Evolutionary conservation across 129 eudicot genomes (phyloP).

Genomic region (Artemisia annua): DNA sequence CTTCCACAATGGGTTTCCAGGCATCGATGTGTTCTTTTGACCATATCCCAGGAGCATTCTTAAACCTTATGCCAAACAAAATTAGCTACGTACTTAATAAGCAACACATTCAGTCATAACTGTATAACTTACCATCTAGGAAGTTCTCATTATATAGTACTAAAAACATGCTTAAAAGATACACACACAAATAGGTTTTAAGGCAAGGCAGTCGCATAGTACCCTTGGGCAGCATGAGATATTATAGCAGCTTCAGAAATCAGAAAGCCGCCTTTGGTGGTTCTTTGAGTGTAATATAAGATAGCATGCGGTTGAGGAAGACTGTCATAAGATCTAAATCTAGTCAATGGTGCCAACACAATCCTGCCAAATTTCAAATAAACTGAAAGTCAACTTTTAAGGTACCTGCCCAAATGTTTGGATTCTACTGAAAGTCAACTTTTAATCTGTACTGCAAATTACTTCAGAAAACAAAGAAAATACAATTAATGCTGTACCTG

Average conservation of each 20-base stretch:
- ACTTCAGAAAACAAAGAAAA: background rate
- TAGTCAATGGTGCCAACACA: constrained; percentile 47
- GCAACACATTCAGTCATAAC: background rate
- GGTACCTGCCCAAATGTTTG: too few relatives aligned
- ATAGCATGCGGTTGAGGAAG: constrained; percentile 40
- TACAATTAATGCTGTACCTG: constrained; percentile 31
- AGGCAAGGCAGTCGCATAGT: background rate
- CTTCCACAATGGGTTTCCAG: constrained; percentile 55
- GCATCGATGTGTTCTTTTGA: constrained; percentile 52
- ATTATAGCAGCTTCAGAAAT: constrained; percentile 39
- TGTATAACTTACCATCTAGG: background rate
- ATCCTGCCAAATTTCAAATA: constrained; percentile 24
- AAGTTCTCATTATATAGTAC: too few relatives aligned
- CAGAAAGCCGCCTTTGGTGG: constrained; percentile 43
- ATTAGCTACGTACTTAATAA: background rate
- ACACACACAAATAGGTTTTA: background rate
- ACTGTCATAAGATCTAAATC: constrained; percentile 38
- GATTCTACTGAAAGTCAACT: background rate
- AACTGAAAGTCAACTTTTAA: background rate
- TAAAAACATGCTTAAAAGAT: background rate
- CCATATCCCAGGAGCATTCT: constrained; percentile 45
- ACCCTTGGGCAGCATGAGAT: constrained; percentile 46
- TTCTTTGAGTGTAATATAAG: constrained; percentile 43
- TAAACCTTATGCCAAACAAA: constrained; percentile 11
- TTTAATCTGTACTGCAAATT: background rate